Conservation (phyloP, 2,329 filamentous ascomycete genomes). For the Sporothrix humicola region DNA sequence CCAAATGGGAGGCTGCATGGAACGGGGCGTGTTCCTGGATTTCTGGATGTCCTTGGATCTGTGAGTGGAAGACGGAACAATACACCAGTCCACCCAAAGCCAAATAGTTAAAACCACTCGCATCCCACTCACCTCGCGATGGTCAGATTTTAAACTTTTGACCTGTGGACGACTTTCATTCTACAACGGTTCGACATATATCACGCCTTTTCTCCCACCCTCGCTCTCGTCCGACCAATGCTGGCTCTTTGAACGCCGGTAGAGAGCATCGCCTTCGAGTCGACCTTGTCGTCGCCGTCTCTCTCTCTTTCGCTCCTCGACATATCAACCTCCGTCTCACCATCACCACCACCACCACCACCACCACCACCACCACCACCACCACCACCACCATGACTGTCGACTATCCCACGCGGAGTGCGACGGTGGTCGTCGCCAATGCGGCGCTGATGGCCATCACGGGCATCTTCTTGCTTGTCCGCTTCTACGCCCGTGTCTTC, state of each 20-base stretch:
- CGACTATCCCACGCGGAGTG: not conserved
- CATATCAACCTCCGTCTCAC: not conserved
- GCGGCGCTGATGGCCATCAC: conserved; percentile 12
- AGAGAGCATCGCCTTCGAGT: not conserved
- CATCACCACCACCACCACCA: not conserved
- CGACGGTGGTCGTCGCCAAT: conserved; percentile 22
- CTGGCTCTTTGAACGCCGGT: not conserved
- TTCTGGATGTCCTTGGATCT: not conserved
- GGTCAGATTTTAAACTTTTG: not conserved
- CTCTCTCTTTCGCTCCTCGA: not conserved
- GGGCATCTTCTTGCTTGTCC: conserved; percentile 4
- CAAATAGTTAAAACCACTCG: not conserved
- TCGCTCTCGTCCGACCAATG: conserved; percentile 6
- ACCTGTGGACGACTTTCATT: not conserved
- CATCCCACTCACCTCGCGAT: not conserved
- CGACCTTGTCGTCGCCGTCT: not conserved
- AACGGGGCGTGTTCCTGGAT: conserved; percentile 19
- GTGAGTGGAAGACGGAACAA: not conserved
- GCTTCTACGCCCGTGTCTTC: conserved; percentile 10
- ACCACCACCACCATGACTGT: not conserved
- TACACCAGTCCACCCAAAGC: not conserved
- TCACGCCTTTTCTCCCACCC: not conserved
- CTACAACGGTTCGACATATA: not conserved
- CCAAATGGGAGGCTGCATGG: not conserved
- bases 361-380: not conserved